Percentiles rank a stretch among this genome's conserved stretches.
Conservation (phyloP, 2,329 filamentous ascomycete species). For the Grosmannia serpens region DNA sequence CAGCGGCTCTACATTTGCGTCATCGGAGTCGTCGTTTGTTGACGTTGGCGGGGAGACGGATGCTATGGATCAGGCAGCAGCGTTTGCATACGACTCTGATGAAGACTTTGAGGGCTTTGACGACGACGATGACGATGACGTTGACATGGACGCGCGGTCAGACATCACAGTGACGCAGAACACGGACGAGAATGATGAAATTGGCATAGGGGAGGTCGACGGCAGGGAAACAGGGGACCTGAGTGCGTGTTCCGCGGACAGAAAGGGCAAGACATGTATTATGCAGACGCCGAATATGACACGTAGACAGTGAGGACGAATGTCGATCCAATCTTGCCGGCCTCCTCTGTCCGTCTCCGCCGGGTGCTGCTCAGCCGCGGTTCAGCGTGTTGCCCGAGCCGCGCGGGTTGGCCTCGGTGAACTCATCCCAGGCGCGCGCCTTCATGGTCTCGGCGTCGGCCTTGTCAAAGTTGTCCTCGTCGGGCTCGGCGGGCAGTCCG, state of each 20-base stretch:
- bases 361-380: slow-evolving; percentile 46
- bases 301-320: too few species aligned
- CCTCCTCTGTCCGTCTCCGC: too few species aligned
- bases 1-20: not conserved
- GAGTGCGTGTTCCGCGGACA: too few species aligned
- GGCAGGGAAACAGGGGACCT: too few species aligned
- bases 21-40: not conserved
- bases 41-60: not conserved
- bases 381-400: slow-evolving; percentile 77
- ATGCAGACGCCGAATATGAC: too few species aligned
- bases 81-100: not conserved
- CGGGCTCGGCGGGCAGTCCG: slow-evolving; percentile 54
- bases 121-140: slow-evolving; percentile 13
- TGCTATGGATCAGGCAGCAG: not conserved
- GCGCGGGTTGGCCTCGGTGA: slow-evolving; percentile 75
- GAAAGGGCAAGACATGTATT: too few species aligned
- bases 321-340: too few species aligned
- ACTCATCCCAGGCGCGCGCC: slow-evolving; percentile 92
- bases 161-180: slow-evolving; percentile 12
- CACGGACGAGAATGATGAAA: slow-evolving; percentile 9
- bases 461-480: slow-evolving; percentile 85
- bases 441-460: slow-evolving; percentile 88
- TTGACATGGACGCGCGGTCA: slow-evolving; percentile 4
- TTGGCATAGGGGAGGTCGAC: not conserved
- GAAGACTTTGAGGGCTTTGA: not conserved